Evolutionary conservation across 805 yeast species (phyloP), one percentile per base, ranked within the genome.

Genomic region (Candida maesae): DNA sequence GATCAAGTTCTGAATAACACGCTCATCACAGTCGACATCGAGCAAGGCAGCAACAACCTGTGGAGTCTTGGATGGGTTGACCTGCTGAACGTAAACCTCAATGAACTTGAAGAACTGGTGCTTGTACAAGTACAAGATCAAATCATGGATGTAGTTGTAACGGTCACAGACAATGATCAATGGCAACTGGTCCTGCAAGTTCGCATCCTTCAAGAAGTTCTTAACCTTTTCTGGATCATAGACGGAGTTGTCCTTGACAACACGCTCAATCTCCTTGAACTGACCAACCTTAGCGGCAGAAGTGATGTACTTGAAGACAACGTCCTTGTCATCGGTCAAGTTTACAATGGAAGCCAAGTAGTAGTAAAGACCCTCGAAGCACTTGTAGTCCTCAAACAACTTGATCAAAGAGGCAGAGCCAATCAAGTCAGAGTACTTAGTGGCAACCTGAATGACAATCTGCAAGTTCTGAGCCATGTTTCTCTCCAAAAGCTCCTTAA

Each of bases 191-290:
- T 93, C 98, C 47, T 90, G 90, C 50, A 93, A 74, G 59, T 85
- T 80, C 47, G 91, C 88, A 63, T 93, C 99, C 67, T 93, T 93
- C 69, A 93, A 76, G 67, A 86, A 95, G 70, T 93, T 93, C 74
- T 93, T 93, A 45, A 93, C 98, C 67, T 90, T 90, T 64, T 93
- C 99, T 45, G 98, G 95, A 61, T 89, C 91, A 67, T 91, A 93
- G 44, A 88, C 91, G 52, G 79, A 85, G 72, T 93, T 93, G 61
- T 89, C 96, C 64, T 93, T 82, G 38, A 89, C 96, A 47, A 93
- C 79, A 65, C 99, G 81, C 71, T 93, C 99, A 58, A 93, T 88
- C 68, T 93, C 99, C 58, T 85, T 84, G 62, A 75, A 74, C 70
- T 93, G 98, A 46, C 90, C 90, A 61, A 88, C 73, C 59, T 78